Percentiles rank a stretch among this genome's conserved stretches.
phyloP scores from a whole-genome alignment of 305 asterid species.

The Fraxinus velutina region DNA sequence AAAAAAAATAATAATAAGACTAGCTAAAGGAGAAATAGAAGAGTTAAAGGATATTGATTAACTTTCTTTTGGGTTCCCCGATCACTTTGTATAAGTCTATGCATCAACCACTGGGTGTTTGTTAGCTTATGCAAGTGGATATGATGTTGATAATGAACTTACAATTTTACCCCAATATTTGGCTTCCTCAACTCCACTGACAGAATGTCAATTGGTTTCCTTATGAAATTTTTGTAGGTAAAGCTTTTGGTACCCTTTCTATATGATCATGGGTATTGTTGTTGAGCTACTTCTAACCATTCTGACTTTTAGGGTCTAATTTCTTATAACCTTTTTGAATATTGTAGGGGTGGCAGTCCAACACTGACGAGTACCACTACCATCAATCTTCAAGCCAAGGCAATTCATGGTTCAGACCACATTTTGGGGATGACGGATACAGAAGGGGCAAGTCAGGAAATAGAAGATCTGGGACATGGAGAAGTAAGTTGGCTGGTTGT shows the following conservation, averaged over 20 bases:
- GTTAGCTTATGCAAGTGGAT: background rate
- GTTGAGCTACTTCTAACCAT: background rate
- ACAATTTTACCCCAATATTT: background rate
- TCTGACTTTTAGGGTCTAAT: background rate
- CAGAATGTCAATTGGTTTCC: background rate
- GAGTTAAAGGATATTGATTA: background rate
- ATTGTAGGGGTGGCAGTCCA: constrained; percentile 48
- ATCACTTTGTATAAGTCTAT: background rate
- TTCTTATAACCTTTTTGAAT: constrained; percentile 7
- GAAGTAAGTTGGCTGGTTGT: constrained; percentile 39
- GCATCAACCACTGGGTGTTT: background rate
- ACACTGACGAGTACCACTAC: constrained; percentile 36
- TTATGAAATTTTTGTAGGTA: background rate
- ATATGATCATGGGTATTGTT: background rate
- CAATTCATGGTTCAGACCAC: constrained; percentile 58
- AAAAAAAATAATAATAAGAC: background rate
- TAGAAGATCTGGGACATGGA: constrained; percentile 33
- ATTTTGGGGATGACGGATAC: constrained; percentile 37
- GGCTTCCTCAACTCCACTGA: background rate
- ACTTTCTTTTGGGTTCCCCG: background rate
- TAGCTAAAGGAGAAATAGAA: background rate
- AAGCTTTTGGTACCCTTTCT: background rate
- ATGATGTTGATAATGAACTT: background rate
- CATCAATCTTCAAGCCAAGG: constrained; percentile 42
- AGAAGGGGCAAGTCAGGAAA: constrained; percentile 43